These are phyloP conservation scores for Lizonia empirigonia DNA, from an alignment of 2,329 filamentous ascomycete species.

Conservation along the genomic window DNA sequence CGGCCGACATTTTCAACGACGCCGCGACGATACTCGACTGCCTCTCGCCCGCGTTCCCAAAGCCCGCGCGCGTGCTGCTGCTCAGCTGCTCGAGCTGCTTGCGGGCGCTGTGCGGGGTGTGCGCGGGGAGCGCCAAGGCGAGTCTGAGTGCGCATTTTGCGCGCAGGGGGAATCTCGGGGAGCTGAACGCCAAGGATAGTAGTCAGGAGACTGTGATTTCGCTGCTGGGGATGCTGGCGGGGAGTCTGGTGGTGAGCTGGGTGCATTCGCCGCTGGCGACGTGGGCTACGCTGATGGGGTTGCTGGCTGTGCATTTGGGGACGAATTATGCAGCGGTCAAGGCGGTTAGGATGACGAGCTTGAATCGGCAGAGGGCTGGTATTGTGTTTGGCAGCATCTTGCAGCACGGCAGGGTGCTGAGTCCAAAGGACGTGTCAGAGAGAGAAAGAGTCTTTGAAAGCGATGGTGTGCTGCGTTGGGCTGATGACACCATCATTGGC, in stretches of 20 bases:
- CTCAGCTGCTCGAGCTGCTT: slow-evolving; percentile 67
- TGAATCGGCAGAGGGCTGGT: slow-evolving; percentile 86
- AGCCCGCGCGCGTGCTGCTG: slow-evolving; percentile 60
- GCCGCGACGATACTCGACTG: slow-evolving; percentile 84
- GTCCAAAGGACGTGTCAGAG: slow-evolving; percentile 68
- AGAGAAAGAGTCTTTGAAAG: slow-evolving; percentile 64
- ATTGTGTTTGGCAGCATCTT: slow-evolving; percentile 68
- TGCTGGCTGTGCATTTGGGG: slow-evolving; percentile 77
- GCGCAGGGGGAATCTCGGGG: slow-evolving; percentile 81
- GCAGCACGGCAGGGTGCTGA: slow-evolving; percentile 56
- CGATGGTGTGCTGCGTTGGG: slow-evolving; percentile 69
- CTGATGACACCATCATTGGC: slow-evolving; percentile 55
- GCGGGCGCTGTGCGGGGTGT: slow-evolving; percentile 80
- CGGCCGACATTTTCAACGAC: slow-evolving; percentile 89
- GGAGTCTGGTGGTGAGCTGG: slow-evolving; percentile 78
- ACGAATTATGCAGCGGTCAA: slow-evolving; percentile 88
- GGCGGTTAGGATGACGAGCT: slow-evolving; percentile 78
- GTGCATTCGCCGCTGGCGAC: slow-evolving; percentile 74
- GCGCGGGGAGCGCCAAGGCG: slow-evolving; percentile 87
- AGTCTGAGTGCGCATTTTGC: slow-evolving; percentile 93
- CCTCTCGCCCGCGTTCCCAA: slow-evolving; percentile 74
- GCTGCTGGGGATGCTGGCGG: slow-evolving; percentile 82
- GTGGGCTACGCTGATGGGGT: slow-evolving; percentile 71
- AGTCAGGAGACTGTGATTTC: slow-evolving; percentile 95
- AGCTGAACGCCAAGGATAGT: slow-evolving; percentile 93